Evolutionary conservation across 768 basidiomycete genomes (phyloP), one percentile per base, ranked within the genome.

Genomic region (Postia placenta): DNA sequence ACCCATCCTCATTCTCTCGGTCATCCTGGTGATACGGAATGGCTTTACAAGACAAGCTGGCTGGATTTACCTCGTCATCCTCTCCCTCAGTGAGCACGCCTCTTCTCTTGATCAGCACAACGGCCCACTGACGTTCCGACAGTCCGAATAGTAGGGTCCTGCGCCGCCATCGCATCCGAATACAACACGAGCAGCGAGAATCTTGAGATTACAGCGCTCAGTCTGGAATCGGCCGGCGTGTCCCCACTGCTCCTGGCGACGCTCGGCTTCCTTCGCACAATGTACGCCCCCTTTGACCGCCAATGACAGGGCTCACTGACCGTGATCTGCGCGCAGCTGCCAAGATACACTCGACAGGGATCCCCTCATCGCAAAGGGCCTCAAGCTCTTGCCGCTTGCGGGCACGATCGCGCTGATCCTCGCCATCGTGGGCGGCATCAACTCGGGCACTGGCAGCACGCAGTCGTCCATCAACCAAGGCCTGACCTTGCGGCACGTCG

Each of bases 11-110:
- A 52, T 69, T 45, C 45, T 81, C 30, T 70, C 78, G 1, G 25
- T 74, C 42, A 60, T 72, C 36, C 62, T 83, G 41, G 64, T 73
- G 42, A 58, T 72, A 43, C 77, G 72, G 26, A 80, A 85, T 69
- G 78, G 74, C 33, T 71, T 83, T 55, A 63, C 76, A 49, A 70
- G 74, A 37, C 75, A 81, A 61, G 78, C 74, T 25, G 85, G 81
- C 50, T 87, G 82, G 82, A 62, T 85, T n/a, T 76, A 78, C 53
- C 69, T 86, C n/a, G 69, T 77, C 39, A 64, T 83, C 11, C 83
- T 87, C 52, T 73, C 81, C 11, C 52, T 75, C 38, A 64, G 83
- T 83, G 52, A 60, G 79, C 69, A 26, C 36, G 11, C n/a, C 33
- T n/a, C 33, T 35, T 35, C 33, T n/a, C 33, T 35, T 35, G 9